Evolutionary conservation across 345 rosid species (phyloP), one percentile per base, ranked within the genome.

Genomic region (Barbarea vulgaris): DNA sequence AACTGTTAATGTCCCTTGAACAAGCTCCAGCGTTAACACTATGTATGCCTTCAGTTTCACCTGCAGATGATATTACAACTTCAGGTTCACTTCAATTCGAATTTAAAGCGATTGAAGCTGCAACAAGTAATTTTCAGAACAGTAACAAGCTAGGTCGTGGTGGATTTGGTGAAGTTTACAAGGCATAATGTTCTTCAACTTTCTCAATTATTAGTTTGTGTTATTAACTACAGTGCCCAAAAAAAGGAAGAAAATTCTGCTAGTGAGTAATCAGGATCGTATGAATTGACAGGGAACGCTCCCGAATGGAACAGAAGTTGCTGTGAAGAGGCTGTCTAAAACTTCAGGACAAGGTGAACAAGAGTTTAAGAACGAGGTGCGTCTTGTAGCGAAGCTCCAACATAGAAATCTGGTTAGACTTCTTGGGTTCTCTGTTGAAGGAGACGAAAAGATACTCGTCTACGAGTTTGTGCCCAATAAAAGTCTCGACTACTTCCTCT

Each of bases 81-180:
- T 67, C 39, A 55, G 88, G 84, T 30, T 82, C 85, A 12, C 75
- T 87, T 64, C 87, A 85, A 17, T 78, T 63, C 11, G 86, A 81
- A 42, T 70, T 84, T 2, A 51, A 22, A 9, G 67, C 77, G 9
- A 79, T 88, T 36, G 66, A 80, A 83, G 74, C 53, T n/a, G 89
- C 91, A 1, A 85, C 88, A 24, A 51, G 77, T 15, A 67, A 79
- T 8, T 88, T 90, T 77, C 72, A 86, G 3, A 52, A 3, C 2
- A 41, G 31, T 15, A 84, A 87, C 65, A 84, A 81, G 73, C 77
- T 88, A 25, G 96, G 93, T n/a, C 82, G 62, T 71, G 96, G 96
- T 25, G 96, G 93, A 37, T 88, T 86, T 58, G 87, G 93, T 41
- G 84, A 62, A 34, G 93, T 88, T 79, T 87, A 82, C 79, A 80